Percentiles rank a stretch among this genome's conserved stretches.
Conservation (phyloP, 2,329 filamentous ascomycete species). For the Aureobasidium sp. region DNA sequence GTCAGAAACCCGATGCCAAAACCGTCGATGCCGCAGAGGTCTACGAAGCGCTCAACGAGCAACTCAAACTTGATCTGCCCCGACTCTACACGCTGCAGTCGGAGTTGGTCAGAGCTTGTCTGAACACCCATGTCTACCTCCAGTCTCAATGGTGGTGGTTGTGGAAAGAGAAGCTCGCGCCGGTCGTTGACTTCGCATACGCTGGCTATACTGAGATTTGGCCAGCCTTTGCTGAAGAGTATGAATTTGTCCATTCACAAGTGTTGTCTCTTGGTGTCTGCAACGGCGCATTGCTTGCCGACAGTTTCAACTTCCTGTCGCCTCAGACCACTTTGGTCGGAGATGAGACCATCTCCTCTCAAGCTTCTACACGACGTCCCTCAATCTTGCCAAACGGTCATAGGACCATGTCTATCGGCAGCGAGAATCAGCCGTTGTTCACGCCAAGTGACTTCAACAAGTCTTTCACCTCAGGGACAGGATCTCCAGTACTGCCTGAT, state of each 20-base stretch:
- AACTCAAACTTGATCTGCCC: slow-evolving; percentile 85
- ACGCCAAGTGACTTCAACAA: slow-evolving; percentile 15
- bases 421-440: slow-evolving; percentile 18
- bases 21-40: slow-evolving; percentile 77
- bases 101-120: slow-evolving; percentile 73
- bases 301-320: slow-evolving; percentile 54
- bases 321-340: slow-evolving; percentile 39
- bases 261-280: slow-evolving; percentile 67
- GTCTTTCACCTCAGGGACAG: slow-evolving; percentile 3
- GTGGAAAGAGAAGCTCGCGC: slow-evolving; percentile 75
- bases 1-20: slow-evolving; percentile 83
- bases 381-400: slow-evolving; percentile 13
- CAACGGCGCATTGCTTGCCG: slow-evolving; percentile 60
- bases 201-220: slow-evolving; percentile 58
- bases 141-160: slow-evolving; percentile 77
- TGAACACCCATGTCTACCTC: slow-evolving; percentile 76
- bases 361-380: slow-evolving; percentile 11
- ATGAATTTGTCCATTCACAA: slow-evolving; percentile 65
- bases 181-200: slow-evolving; percentile 51
- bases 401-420: slow-evolving; percentile 17
- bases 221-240: slow-evolving; percentile 71
- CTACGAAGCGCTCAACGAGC: slow-evolving; percentile 86
- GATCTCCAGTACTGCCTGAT: slow-evolving; percentile 42
- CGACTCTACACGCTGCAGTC: slow-evolving; percentile 75
- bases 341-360: slow-evolving; percentile 27